Evolutionary conservation across 208 protist species (phyloP).

Genomic region (Perkinsela sp.): DNA sequence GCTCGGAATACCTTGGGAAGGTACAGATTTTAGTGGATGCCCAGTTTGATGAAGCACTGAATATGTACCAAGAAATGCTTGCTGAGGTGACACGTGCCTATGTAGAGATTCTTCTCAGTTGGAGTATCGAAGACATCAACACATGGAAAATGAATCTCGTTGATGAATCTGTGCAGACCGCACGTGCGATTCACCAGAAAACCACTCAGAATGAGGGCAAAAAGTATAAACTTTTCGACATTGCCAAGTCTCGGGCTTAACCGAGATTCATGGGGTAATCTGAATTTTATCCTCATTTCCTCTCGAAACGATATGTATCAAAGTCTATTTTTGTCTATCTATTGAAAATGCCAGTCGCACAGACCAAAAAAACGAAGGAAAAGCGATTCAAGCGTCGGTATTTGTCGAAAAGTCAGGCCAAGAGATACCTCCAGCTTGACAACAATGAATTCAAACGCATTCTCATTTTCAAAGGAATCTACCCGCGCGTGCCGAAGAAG

Average conservation of each 20-base stretch:
- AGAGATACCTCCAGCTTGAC: conserved; percentile 68
- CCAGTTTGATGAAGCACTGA: not conserved
- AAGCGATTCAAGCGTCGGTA: conserved; percentile 70
- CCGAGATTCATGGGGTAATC: too few relatives aligned
- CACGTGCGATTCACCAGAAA: too few relatives aligned
- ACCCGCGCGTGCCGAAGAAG: conserved; percentile 77
- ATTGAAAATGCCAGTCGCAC: too few relatives aligned
- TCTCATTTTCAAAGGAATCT: conserved; percentile 96
- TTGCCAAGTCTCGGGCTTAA: too few relatives aligned
- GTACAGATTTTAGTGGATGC: not conserved
- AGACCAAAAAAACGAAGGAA: conserved; percentile 51
- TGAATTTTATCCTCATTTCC: too few relatives aligned
- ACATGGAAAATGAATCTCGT: too few relatives aligned
- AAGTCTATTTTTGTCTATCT: too few relatives aligned
- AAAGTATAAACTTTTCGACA: too few relatives aligned
- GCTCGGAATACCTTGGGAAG: not conserved
- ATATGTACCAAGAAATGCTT: not conserved
- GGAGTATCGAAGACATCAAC: not conserved
- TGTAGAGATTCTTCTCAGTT: not conserved
- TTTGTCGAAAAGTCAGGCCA: conserved; percentile 65
- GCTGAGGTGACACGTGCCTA: not conserved
- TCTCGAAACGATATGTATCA: too few relatives aligned
- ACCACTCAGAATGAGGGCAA: too few relatives aligned
- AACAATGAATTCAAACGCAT: conserved; percentile 72
- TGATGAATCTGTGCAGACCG: too few relatives aligned